Evolutionary conservation across 2,329 filamentous ascomycete genomes (phyloP), one percentile per base, ranked within the genome.

Genomic region (Diaporthe australafricana): DNA sequence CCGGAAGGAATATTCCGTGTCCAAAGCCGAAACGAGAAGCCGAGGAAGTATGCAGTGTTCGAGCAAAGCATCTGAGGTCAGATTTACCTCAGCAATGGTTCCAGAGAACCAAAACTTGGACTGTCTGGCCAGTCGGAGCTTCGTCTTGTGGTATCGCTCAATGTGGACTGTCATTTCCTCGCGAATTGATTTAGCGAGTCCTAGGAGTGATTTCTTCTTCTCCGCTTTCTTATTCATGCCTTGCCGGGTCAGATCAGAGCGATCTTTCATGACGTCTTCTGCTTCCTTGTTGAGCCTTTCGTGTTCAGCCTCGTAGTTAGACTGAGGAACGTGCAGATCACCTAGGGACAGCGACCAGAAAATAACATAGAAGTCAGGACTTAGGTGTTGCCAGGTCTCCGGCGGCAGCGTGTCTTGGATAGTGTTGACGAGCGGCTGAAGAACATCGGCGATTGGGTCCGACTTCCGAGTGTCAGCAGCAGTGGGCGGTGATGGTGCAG

Each of bases 11-110:
- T 94, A 99, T 76, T 97, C 94, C 0, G 96, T 94, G 80, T 99
- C 96, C 63, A 93, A 88, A 1, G 94, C 90, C 0, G 95, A 98
- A 38, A 98, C 86, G 32, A 96, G 87, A 22, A 97, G 87, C 52
- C 96, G 92, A 12, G 96, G 96, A n/a, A 98, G 83, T 75, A 99
- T 91, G 79, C 96, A 99, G 77, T 97, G 92, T 81, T 98, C 95
- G 12, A 99, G 88, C 22, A 99, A 84, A 4, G 90, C 88, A 76
- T 95, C 90, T 67, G 96, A 93, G 5, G 97, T 86, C 9, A 85
- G 85, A 71, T 93, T 91, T 48, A 88, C 84, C 77, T 91, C 93
- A 27, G 88, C 84, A 72, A 89, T 88, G 75, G 90, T 87, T 12
- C 89, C 87, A 5, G 88, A 84, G 79, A 98, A 98, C 91, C 95